A percentile compares a stretch with the other conserved stretches of the same genome.
Evolutionary conservation across 2,329 filamentous ascomycete species (phyloP).

Genomic region (Sclerotinia borealis): DNA sequence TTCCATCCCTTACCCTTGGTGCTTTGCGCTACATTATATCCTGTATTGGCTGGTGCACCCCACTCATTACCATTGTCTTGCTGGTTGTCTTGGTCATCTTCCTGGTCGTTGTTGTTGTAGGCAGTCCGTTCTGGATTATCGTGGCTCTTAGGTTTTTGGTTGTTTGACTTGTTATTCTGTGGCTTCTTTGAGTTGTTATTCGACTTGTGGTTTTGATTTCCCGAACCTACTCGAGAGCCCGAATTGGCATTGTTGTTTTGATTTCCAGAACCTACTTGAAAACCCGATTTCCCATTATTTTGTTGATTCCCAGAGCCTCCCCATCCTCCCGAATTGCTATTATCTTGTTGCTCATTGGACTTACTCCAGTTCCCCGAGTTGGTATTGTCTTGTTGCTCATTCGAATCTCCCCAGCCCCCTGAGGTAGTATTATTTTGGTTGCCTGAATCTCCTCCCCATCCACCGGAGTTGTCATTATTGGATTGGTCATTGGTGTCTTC

Average conservation of each 20-base stretch:
- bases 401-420: neutral
- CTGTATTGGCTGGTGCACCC: neutral
- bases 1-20: conserved; percentile 7
- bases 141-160: neutral
- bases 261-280: conserved; percentile 11
- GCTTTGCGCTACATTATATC: neutral
- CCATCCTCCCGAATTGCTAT: conserved; percentile 14
- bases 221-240: neutral
- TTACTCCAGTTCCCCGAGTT: conserved; percentile 9
- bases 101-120: neutral
- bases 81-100: neutral
- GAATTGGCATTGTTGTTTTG: neutral
- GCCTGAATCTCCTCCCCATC: conserved; percentile 12
- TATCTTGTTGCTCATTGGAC: neutral
- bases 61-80: neutral
- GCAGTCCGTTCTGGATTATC: conserved; percentile 1
- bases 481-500: neutral
- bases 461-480: conserved; percentile 8
- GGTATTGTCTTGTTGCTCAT: conserved; percentile 3
- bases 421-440: neutral
- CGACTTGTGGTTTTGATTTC: neutral
- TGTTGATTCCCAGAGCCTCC: conserved; percentile 1
- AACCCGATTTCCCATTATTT: conserved; percentile 12
- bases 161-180: neutral
- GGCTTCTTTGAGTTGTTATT: neutral